These are phyloP conservation scores for Epichloe glyceriae DNA, from an alignment of 2,329 filamentous ascomycete species.

Conservation along the genomic window DNA sequence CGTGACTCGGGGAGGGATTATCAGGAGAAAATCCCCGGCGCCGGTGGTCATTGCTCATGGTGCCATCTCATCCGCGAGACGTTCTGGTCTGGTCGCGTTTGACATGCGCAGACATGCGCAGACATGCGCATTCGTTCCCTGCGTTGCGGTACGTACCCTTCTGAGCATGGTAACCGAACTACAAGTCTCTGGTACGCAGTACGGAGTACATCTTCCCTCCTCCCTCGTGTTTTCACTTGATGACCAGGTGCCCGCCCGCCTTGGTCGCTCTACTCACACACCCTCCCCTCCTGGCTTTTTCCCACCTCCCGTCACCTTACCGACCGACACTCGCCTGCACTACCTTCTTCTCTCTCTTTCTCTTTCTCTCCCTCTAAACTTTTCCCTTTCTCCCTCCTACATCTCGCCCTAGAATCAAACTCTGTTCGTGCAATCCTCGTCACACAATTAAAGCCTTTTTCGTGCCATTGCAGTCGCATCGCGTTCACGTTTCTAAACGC, in stretches of 20 bases:
- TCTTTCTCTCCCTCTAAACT: constrained; percentile 14
- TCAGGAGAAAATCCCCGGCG: background rate
- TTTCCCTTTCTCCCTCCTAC: constrained; percentile 11
- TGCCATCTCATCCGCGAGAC: background rate
- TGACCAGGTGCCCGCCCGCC: constrained; percentile 5
- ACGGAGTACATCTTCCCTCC: constrained; percentile 1
- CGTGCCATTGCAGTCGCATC: constrained; percentile 9
- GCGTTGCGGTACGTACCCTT: background rate
- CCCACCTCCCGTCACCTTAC: constrained; percentile 11
- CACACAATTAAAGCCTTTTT: constrained; percentile 1
- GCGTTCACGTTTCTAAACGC: constrained; percentile 6
- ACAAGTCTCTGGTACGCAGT: background rate
- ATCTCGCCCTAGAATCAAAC: constrained; percentile 5
- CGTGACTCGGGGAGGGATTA: background rate
- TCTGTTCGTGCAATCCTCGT: constrained; percentile 2
- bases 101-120: background rate
- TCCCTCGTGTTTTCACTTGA: constrained; percentile 7
- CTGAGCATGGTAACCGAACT: background rate
- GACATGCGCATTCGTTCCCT: background rate
- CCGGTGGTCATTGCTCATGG: background rate
- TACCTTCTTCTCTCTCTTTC: constrained; percentile 8
- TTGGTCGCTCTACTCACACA: constrained; percentile 10
- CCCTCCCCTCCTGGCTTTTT: constrained; percentile 7
- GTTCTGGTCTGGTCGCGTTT: background rate
- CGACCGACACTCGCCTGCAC: constrained; percentile 5